These are phyloP conservation scores for Neofusicoccum parvum DNA, from an alignment of 2,329 filamentous ascomycete genomes.

Conservation along the genomic window DNA sequence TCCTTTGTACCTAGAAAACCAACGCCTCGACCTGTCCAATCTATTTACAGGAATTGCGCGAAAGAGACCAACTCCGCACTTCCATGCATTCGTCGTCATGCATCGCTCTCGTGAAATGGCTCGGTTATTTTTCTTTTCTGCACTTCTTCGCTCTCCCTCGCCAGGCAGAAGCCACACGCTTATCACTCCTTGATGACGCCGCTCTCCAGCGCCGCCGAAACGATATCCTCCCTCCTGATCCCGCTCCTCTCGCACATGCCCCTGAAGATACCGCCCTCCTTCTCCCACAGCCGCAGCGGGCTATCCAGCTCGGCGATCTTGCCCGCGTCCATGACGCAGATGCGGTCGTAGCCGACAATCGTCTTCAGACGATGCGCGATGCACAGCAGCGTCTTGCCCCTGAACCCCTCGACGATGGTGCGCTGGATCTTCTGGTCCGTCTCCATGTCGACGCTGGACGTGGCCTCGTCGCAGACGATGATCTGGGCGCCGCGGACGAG, in stretches of 20 bases:
- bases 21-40: too few species aligned
- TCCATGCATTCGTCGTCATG: too few species aligned
- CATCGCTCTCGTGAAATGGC: too few species aligned
- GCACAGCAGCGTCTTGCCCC: slow-evolving; percentile 83
- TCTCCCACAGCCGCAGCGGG: slow-evolving; percentile 71
- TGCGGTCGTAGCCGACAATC: slow-evolving; percentile 91
- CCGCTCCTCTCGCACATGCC: slow-evolving; percentile 88
- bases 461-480: slow-evolving; percentile 97
- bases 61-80: too few species aligned
- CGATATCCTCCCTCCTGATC: slow-evolving; percentile 58
- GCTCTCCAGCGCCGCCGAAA: slow-evolving; percentile 6
- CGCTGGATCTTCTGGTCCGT: slow-evolving; percentile 94
- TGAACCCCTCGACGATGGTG: slow-evolving; percentile 83
- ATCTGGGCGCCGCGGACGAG: slow-evolving; percentile 86
- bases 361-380: slow-evolving; percentile 92
- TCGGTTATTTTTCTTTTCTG: too few species aligned
- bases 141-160: too few species aligned
- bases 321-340: slow-evolving; percentile 94
- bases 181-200: background rate
- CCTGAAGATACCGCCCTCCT: slow-evolving; percentile 73
- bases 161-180: too few species aligned
- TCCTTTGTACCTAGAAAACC: too few species aligned
- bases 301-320: slow-evolving; percentile 83
- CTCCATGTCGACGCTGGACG: slow-evolving; percentile 90
- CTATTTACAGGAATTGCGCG: too few species aligned